Conservation (phyloP, 2,329 filamentous ascomycete genomes). For the Chaetomium olivaceum region DNA sequence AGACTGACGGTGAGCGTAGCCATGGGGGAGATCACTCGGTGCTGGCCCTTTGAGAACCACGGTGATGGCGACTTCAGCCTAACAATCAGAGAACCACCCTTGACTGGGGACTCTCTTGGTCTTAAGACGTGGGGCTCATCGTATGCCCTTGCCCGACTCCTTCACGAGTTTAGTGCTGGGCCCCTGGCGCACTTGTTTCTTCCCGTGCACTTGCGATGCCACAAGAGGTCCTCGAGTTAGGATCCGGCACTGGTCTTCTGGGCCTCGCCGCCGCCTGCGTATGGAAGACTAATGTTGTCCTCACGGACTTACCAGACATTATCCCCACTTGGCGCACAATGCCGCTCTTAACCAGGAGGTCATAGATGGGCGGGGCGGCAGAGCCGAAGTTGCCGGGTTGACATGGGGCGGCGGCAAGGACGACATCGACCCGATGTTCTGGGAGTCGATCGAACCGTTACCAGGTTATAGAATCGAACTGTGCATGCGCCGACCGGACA, state of each 20-base stretch:
- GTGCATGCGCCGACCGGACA: neutral
- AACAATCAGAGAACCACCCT: constrained; percentile 77
- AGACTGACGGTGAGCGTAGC: constrained; percentile 35
- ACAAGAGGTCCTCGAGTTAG: constrained; percentile 69
- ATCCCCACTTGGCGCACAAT: constrained; percentile 75
- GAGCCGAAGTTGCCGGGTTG: constrained; percentile 63
- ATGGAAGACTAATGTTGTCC: constrained; percentile 64
- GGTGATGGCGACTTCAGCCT: constrained; percentile 57
- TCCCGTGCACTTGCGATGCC: constrained; percentile 31
- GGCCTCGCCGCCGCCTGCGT: constrained; percentile 80
- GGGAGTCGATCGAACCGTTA: constrained; percentile 51
- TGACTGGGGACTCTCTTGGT: constrained; percentile 85
- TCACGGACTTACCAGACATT: constrained; percentile 86
- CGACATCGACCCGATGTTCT: constrained; percentile 50
- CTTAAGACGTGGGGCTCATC: constrained; percentile 96
- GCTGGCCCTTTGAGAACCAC: constrained; percentile 52
- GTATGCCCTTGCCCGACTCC: constrained; percentile 75
- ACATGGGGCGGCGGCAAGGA: constrained; percentile 67
- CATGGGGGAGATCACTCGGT: constrained; percentile 58
- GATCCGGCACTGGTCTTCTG: constrained; percentile 87
- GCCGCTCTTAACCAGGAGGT: constrained; percentile 61
- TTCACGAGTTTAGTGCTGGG: constrained; percentile 52
- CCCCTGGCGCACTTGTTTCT: constrained; percentile 50
- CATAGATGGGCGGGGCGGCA: constrained; percentile 57
- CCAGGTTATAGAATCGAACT: constrained; percentile 43